These are phyloP conservation scores for Castanospermum australe DNA, from an alignment of 306 rosid genomes.

Conservation along the genomic window DNA sequence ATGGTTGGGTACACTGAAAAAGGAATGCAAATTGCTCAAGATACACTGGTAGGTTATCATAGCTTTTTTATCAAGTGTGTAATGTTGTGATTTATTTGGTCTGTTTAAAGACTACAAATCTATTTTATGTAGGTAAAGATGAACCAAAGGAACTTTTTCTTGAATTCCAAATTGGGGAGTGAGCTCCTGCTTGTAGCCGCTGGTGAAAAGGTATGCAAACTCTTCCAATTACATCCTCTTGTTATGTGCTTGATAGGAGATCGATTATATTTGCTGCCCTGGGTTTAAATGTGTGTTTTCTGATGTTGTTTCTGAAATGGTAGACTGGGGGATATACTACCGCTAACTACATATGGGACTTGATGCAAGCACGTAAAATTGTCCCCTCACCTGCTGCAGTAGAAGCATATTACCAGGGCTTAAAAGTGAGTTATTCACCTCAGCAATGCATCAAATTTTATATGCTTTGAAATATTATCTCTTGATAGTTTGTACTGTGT, in stretches of 20 bases:
- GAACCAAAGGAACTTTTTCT: conserved; percentile 57
- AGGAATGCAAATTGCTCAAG: conserved; percentile 92
- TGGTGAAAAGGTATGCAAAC: conserved; percentile 75
- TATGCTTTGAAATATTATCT: conserved; percentile 1
- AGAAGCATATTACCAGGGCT: conserved; percentile 81
- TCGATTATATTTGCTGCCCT: not conserved
- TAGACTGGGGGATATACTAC: conserved; percentile 88
- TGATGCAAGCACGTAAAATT: conserved; percentile 62
- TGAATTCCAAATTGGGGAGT: conserved; percentile 48
- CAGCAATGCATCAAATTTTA: not conserved
- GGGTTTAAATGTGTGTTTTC: not conserved
- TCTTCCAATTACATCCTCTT: conserved; percentile 8
- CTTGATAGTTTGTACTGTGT: not conserved
- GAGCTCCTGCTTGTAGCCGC: conserved; percentile 80
- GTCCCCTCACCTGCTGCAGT: conserved; percentile 54
- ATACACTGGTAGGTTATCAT: conserved; percentile 56
- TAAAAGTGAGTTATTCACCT: conserved; percentile 66
- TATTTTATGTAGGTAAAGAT: conserved; percentile 52
- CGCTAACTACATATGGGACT: conserved; percentile 93
- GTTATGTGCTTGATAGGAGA: not conserved
- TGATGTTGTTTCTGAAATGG: conserved; percentile 19
- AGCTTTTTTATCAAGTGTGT: conserved; percentile 18
- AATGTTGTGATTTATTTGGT: not conserved
- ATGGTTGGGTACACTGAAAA: conserved; percentile 83
- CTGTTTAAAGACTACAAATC: not conserved